Percentiles rank a stretch among this genome's conserved stretches.
These are phyloP conservation scores for Blepharisma stoltei DNA, from an alignment of 73 alveolate species.

Conservation along the genomic window DNA sequence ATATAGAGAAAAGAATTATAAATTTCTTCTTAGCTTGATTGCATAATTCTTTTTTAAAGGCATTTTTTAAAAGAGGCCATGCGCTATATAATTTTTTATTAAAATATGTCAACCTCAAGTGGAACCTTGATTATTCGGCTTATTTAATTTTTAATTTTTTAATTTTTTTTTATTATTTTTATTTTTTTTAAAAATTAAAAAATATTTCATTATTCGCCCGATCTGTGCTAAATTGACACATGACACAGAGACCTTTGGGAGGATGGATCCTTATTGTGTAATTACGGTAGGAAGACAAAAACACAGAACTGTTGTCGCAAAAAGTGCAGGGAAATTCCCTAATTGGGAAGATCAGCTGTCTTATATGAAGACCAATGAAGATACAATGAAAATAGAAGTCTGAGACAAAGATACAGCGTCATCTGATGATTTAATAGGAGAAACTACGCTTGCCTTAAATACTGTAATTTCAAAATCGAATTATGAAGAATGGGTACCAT, in stretches of 20 bases:
- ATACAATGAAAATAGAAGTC: neutral
- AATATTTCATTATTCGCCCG: too few relatives aligned
- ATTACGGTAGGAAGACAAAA: neutral
- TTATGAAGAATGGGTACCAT: constrained; percentile 11
- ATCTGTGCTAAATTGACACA: constrained; percentile 29
- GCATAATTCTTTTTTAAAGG: too few relatives aligned
- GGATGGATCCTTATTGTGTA: constrained; percentile 37
- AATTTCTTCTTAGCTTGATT: too few relatives aligned
- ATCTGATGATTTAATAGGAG: constrained; percentile 5
- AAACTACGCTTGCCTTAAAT: neutral
- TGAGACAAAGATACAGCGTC: neutral
- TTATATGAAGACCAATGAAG: neutral
- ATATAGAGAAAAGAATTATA: too few relatives aligned
- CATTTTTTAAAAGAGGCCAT: too few relatives aligned
- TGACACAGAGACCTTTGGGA: constrained; percentile 31
- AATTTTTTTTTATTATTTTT: too few relatives aligned
- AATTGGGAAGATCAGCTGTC: constrained; percentile 35
- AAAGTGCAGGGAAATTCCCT: constrained; percentile 30
- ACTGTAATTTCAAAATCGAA: neutral
- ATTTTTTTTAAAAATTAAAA: too few relatives aligned
- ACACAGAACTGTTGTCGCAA: constrained; percentile 26
- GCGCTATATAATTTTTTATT: too few relatives aligned
- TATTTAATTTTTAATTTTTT: too few relatives aligned
- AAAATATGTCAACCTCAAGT: too few relatives aligned
- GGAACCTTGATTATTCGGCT: too few relatives aligned